Percentiles rank a stretch among this genome's conserved stretches.
These are phyloP conservation scores for Achaetomium macrosporum DNA, from an alignment of 2,329 filamentous ascomycete genomes.

Conservation along the genomic window DNA sequence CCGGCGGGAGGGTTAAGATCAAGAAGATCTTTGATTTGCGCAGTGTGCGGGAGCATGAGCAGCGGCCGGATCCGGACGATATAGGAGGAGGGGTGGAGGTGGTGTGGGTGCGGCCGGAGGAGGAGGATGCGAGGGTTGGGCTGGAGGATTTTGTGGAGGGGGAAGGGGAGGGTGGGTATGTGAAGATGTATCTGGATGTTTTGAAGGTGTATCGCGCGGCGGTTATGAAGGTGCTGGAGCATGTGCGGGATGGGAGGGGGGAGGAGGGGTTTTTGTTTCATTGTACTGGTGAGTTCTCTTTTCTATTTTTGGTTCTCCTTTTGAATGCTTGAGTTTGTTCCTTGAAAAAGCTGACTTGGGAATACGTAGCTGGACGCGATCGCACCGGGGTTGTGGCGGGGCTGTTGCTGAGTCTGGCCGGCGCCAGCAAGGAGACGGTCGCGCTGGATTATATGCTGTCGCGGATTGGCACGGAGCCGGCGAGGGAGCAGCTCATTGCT, in stretches of 20 bases:
- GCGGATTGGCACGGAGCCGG: constrained; percentile 47
- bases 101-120: constrained; percentile 36
- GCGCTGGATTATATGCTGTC: constrained; percentile 49
- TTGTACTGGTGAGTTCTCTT: constrained; percentile 42
- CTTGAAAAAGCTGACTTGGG: not conserved
- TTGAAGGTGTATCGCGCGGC: constrained; percentile 37
- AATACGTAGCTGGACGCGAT: constrained; percentile 45
- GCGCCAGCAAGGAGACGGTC: constrained; percentile 38
- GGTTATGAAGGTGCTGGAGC: constrained; percentile 40
- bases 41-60: constrained; percentile 37
- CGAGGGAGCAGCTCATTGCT: constrained; percentile 41
- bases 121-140: constrained; percentile 34
- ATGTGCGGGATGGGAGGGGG: constrained; percentile 39
- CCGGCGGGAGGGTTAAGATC: constrained; percentile 33
- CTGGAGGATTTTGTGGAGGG: constrained; percentile 40
- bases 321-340: not conserved
- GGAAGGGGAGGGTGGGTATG: constrained; percentile 40
- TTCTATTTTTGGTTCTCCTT: not conserved
- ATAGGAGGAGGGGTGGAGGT: constrained; percentile 38
- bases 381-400: constrained; percentile 48
- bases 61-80: constrained; percentile 37
- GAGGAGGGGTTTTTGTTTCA: constrained; percentile 45
- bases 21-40: constrained; percentile 47
- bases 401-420: constrained; percentile 46
- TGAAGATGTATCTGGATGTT: constrained; percentile 43